These are phyloP conservation scores for Alternaria sp. DNA, from an alignment of 2,329 filamentous ascomycete genomes.

Conservation along the genomic window DNA sequence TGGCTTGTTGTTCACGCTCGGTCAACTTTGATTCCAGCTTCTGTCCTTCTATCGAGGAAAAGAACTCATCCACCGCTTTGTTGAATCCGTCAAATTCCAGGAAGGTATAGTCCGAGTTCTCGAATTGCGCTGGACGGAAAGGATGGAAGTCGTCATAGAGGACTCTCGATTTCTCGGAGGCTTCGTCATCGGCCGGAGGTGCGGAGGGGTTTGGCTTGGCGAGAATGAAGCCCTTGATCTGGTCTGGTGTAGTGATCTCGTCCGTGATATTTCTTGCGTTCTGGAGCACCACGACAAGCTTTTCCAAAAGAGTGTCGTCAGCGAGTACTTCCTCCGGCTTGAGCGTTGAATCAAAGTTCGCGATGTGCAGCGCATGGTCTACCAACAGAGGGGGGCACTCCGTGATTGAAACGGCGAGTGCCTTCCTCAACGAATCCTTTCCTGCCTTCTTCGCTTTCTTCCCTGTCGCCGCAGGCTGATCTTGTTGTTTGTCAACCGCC, in stretches of 20 bases:
- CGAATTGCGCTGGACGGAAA: conserved; percentile 82
- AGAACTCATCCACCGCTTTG: conserved; percentile 93
- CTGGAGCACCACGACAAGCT: conserved; percentile 71
- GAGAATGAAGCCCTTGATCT: conserved; percentile 84
- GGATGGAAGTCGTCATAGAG: conserved; percentile 97
- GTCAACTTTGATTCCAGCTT: conserved; percentile 83
- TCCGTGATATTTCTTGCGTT: conserved; percentile 74
- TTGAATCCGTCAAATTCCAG: conserved; percentile 86
- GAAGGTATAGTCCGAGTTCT: conserved; percentile 69
- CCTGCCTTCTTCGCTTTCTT: conserved; percentile 77
- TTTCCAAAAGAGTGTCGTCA: conserved; percentile 67
- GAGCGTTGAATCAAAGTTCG: conserved; percentile 70
- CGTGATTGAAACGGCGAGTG: conserved; percentile 81
- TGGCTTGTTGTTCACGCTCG: conserved; percentile 81
- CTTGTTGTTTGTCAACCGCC: conserved; percentile 65
- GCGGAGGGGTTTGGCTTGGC: conserved; percentile 63
- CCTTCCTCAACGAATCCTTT: conserved; percentile 77
- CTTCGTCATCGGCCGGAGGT: conserved; percentile 47
- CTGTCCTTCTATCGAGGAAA: conserved; percentile 93
- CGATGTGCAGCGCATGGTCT: conserved; percentile 79
- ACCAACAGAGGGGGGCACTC: conserved; percentile 88
- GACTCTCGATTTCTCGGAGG: conserved; percentile 56
- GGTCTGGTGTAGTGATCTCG: conserved; percentile 69
- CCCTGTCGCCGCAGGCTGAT: conserved; percentile 54
- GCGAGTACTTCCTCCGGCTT: conserved; percentile 74